Percentiles rank a stretch among this genome's conserved stretches.
Conservation (phyloP, 164 flowering plant genomes). For the Liquidambar formosana region DNA sequence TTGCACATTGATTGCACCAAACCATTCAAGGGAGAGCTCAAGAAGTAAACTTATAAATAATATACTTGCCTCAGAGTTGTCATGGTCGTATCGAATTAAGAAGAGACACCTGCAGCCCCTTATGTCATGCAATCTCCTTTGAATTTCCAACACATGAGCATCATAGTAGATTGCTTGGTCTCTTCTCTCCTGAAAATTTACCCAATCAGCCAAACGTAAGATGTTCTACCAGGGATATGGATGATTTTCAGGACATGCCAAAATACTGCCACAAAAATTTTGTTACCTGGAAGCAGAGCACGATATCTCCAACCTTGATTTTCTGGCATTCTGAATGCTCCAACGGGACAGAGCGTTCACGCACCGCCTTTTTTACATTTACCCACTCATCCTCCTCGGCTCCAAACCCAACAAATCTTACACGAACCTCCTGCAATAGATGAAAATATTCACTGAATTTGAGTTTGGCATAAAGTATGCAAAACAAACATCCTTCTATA, state of each 20-base stretch:
- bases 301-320: conserved; percentile 40
- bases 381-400: conserved; percentile 59
- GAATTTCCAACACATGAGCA: conserved; percentile 41
- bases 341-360: conserved; percentile 45
- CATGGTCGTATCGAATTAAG: conserved; percentile 40
- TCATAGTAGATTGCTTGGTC: conserved; percentile 48
- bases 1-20: background rate
- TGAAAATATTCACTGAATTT: background rate
- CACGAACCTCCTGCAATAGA: conserved; percentile 49
- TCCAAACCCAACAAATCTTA: conserved; percentile 51
- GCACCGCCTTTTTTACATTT: conserved; percentile 32
- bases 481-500: no score
- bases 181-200: conserved; percentile 35
- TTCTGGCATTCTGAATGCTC: conserved; percentile 43
- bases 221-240: background rate
- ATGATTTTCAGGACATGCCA: background rate
- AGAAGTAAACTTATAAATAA: no score
- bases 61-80: conserved; percentile 45
- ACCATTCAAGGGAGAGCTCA: background rate
- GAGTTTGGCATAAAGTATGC: background rate
- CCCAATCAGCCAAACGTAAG: background rate
- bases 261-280: background rate
- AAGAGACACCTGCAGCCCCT: conserved; percentile 56
- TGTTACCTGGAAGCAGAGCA: conserved; percentile 50
- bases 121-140: conserved; percentile 47